Evolutionary conservation across 1,139 yeast species (phyloP), one percentile per base, ranked within the genome.

Genomic region (Geotrichum bryndzae): DNA sequence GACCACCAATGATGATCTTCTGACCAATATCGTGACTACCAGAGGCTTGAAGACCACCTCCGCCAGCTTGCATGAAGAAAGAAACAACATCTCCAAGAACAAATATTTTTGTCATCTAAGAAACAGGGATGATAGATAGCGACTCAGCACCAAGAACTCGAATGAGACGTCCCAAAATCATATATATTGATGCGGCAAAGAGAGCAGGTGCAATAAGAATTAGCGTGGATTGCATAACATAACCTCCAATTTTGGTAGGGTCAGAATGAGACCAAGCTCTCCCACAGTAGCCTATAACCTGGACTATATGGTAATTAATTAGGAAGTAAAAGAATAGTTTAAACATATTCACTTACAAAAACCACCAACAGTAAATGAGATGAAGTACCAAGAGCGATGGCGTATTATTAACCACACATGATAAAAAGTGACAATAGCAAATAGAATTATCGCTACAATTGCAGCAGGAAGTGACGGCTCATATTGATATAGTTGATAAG

Each of bases 101-200:
- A 70, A 80, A 80, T 27, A 77, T 66, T 27, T 72, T 69, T n/a
- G 82, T 79, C 56, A 76, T 69, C 62, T 68, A 73, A 56, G 69
- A 70, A 2, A 73, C 63, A 2, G 75, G 73, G 57, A 79, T 70
- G 4, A 77, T 63, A 51, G 77, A 73, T 51, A 69, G 63, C 3
- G 66, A 59, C 53, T 72, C 72, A 23, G 76, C 76, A 41, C 69
- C 67, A 58, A 77, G 61, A 22, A 67, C 59, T 31, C 63, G 65
- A 22, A 78, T 67, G 59, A 80, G 62, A 56, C 78, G 71, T 23
- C 79, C 80, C 60, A 80, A 75, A 1, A 73, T 58, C 82, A 80
- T 80, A 67, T 80, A 80, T 54, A 79, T 73, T 0, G 81, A 70
- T 0, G 82, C 83, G 0, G 82, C 80, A 63, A 74, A 74, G 53